phyloP scores from a whole-genome alignment of 164 flowering plant genomes.

The Stephania cephalantha region DNA sequence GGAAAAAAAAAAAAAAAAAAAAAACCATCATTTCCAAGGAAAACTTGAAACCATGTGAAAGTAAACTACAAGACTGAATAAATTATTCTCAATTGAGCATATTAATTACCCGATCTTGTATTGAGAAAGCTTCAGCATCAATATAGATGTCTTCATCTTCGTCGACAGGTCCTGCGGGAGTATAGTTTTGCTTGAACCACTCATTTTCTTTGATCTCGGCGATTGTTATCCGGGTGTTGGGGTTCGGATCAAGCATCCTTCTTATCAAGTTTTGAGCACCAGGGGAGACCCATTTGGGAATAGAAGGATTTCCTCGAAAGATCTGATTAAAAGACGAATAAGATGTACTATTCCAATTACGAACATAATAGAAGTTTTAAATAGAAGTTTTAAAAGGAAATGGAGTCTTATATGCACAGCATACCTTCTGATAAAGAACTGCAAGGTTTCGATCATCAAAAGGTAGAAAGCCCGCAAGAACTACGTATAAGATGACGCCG shows the following conservation, averaged over 20 bases:
- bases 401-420: not conserved
- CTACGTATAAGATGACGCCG: slow-evolving; percentile 82
- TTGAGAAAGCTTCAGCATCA: slow-evolving; percentile 52
- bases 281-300: slow-evolving; percentile 81
- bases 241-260: slow-evolving; percentile 88
- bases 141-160: slow-evolving; percentile 49
- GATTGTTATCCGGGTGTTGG: slow-evolving; percentile 62
- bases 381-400: not conserved
- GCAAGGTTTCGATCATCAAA: slow-evolving; percentile 90
- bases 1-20: slow-evolving; percentile 5
- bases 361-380: too few relatives aligned
- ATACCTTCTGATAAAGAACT: slow-evolving; percentile 92
- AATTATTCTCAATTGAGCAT: not conserved
- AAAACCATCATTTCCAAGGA: not conserved
- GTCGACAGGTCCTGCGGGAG: slow-evolving; percentile 48
- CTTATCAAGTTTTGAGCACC: slow-evolving; percentile 67
- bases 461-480: slow-evolving; percentile 83
- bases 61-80: not conserved
- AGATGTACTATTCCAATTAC: not conserved
- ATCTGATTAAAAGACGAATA: slow-evolving; percentile 37
- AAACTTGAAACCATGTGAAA: not conserved
- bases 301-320: slow-evolving; percentile 59
- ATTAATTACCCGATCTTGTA: slow-evolving; percentile 39
- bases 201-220: slow-evolving; percentile 58
- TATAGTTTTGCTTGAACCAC: slow-evolving; percentile 76